Conservation (phyloP, 1,139 yeast genomes). For the Protomyces inundatus region DNA sequence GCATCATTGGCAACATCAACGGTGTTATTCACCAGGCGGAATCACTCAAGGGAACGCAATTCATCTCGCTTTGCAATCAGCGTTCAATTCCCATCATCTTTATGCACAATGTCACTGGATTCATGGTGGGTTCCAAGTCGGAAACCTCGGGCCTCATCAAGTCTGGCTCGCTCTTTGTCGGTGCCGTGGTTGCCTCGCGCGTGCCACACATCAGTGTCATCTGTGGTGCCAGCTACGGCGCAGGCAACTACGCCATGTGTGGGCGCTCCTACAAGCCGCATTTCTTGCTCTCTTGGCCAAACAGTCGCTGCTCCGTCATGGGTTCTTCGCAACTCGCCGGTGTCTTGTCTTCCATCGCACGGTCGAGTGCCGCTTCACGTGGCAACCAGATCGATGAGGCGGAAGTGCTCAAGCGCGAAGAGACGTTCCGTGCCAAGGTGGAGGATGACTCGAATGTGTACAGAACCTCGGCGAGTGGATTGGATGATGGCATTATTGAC, state of each 20-base stretch:
- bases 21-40: conserved; percentile 40
- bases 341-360: conserved; percentile 34
- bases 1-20: conserved; percentile 39
- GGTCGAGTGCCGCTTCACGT: conserved; percentile 35
- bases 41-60: conserved; percentile 40
- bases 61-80: conserved; percentile 40
- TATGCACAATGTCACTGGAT: conserved; percentile 40
- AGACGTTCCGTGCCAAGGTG: conserved; percentile 35
- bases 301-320: conserved; percentile 40
- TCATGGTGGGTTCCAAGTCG: conserved; percentile 41
- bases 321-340: conserved; percentile 41
- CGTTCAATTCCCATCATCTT: conserved; percentile 39
- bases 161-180: conserved; percentile 40
- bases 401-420: conserved; percentile 36
- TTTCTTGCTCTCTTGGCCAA: conserved; percentile 41
- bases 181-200: conserved; percentile 40
- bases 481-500: conserved; percentile 41
- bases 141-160: conserved; percentile 41
- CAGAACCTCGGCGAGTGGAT: conserved; percentile 35
- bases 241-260: conserved; percentile 42
- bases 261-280: conserved; percentile 41
- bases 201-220: conserved; percentile 40
- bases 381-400: conserved; percentile 32
- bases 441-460: conserved; percentile 36
- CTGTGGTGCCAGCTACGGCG: conserved; percentile 41